These are phyloP conservation scores for Fusarium secorum DNA, from an alignment of 2,329 filamentous ascomycete genomes.

Conservation along the genomic window DNA sequence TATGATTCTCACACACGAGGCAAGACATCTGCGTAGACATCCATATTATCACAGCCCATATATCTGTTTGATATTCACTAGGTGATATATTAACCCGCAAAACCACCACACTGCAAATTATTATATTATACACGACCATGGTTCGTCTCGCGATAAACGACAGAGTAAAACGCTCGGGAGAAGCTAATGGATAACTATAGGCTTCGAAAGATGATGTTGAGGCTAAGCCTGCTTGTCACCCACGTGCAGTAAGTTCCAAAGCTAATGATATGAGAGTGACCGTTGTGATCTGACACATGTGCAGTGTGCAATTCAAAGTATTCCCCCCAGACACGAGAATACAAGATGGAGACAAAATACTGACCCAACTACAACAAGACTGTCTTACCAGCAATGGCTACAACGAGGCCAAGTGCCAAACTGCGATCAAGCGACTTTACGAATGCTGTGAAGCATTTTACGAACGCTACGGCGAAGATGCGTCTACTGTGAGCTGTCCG, in stretches of 20 bases:
- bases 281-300: conserved; percentile 17
- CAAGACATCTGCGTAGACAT: not conserved
- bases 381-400: conserved; percentile 87
- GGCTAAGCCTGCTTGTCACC: conserved; percentile 82
- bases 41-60: not conserved
- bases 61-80: not conserved
- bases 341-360: not conserved
- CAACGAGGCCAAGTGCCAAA: conserved; percentile 83
- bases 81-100: not conserved
- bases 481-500: conserved; percentile 83
- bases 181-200: conserved; percentile 18
- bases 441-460: conserved; percentile 95
- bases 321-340: not conserved
- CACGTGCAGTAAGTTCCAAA: conserved; percentile 72
- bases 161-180: not conserved
- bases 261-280: not conserved
- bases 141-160: not conserved
- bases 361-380: conserved; percentile 57
- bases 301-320: conserved; percentile 91
- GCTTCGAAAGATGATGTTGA: conserved; percentile 73
- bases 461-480: conserved; percentile 76
- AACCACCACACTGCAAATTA: not conserved
- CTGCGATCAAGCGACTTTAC: conserved; percentile 84
- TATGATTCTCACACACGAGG: not conserved
- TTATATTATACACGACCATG: conserved; percentile 1